These are phyloP conservation scores for Hemisphaericaspora subhashii DNA, from an alignment of 1,139 yeast genomes.

Conservation along the genomic window DNA sequence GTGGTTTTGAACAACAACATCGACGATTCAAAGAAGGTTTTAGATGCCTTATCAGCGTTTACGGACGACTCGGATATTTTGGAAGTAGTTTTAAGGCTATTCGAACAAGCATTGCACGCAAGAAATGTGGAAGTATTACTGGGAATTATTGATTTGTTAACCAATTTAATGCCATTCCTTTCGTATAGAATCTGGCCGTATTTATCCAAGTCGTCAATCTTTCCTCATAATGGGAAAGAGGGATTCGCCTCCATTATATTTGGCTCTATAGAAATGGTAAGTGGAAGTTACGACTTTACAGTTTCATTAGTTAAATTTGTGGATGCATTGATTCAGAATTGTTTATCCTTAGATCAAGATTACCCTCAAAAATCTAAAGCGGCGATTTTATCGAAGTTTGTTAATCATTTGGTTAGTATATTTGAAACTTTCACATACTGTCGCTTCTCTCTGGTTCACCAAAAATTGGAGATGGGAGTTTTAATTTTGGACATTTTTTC, in stretches of 20 bases:
- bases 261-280: slow-evolving; percentile 73
- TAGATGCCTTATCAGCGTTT: slow-evolving; percentile 58
- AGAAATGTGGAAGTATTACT: slow-evolving; percentile 51
- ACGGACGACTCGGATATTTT: slow-evolving; percentile 69
- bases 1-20: slow-evolving; percentile 46
- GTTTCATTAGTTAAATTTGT: slow-evolving; percentile 56
- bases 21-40: slow-evolving; percentile 41
- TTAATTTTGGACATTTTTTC: slow-evolving; percentile 57
- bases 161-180: slow-evolving; percentile 46
- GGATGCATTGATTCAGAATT: slow-evolving; percentile 53
- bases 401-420: slow-evolving; percentile 58
- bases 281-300: slow-evolving; percentile 67
- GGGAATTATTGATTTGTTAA: slow-evolving; percentile 51
- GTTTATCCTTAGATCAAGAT: slow-evolving; percentile 43
- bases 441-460: slow-evolving; percentile 56
- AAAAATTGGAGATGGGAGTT: slow-evolving; percentile 64
- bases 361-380: slow-evolving; percentile 47
- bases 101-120: slow-evolving; percentile 67
- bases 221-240: slow-evolving; percentile 67
- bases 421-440: slow-evolving; percentile 77
- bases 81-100: slow-evolving; percentile 61
- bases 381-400: slow-evolving; percentile 56
- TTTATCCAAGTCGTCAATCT: slow-evolving; percentile 62
- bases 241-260: slow-evolving; percentile 64
- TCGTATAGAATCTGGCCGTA: slow-evolving; percentile 81